phyloP scores from a whole-genome alignment of 1,284 basidiomycete species.

The Anthracocystis panici-leucophaei region DNA sequence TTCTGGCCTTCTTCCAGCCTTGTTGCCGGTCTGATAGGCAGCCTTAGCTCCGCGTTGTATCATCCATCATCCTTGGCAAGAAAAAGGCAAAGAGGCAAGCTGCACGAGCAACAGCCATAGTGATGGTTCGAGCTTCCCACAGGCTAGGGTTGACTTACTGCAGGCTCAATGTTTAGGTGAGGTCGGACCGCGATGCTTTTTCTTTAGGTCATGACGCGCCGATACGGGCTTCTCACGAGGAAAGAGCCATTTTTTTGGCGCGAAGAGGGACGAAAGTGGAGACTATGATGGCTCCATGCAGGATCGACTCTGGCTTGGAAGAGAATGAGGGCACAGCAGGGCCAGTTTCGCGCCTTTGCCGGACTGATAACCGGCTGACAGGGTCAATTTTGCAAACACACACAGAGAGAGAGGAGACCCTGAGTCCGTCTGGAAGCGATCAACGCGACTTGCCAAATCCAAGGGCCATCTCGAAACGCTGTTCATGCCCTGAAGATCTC shows the following conservation, averaged over 20 bases:
- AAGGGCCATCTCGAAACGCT: neutral
- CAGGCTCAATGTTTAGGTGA: neutral
- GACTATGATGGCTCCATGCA: neutral
- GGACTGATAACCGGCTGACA: conserved; percentile 37
- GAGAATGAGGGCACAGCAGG: conserved; percentile 5
- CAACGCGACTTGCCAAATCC: neutral
- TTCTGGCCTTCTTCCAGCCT: conserved; percentile 22
- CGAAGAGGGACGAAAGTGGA: conserved; percentile 5
- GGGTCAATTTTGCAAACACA: neutral
- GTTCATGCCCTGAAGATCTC: neutral
- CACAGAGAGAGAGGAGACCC: neutral
- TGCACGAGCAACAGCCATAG: neutral
- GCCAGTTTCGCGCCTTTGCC: conserved; percentile 11
- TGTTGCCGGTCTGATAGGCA: conserved; percentile 48
- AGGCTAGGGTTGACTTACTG: no score
- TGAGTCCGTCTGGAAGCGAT: neutral
- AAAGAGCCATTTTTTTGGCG: neutral
- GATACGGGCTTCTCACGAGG: neutral
- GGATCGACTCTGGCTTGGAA: no score
- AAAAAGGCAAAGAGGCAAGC: neutral
- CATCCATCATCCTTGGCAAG: no score
- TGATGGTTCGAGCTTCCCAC: no score
- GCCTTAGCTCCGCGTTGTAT: neutral
- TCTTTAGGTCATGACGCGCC: conserved; percentile 10
- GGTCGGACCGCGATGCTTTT: neutral